Percentiles rank a stretch among this genome's conserved stretches.
Evolutionary conservation across 306 rosid genomes (phyloP).

Genomic region (Fagus crenata): DNA sequence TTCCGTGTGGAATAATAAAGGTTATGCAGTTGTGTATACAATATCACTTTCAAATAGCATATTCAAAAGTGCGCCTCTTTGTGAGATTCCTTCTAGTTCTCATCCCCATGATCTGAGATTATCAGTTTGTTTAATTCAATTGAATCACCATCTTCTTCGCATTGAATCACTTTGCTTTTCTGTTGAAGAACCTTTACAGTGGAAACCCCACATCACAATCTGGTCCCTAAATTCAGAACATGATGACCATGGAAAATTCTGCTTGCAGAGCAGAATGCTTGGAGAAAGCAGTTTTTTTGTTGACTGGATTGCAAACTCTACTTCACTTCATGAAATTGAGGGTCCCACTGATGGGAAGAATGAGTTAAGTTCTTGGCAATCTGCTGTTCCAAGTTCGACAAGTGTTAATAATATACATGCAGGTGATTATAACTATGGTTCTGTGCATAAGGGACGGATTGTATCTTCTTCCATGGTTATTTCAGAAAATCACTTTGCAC

Average conservation of each 20-base stretch:
- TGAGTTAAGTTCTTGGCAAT: constrained; percentile 30
- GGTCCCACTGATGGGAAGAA: constrained; percentile 32
- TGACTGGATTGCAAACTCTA: constrained; percentile 50
- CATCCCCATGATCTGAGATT: constrained; percentile 44
- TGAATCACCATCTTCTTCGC: constrained; percentile 50
- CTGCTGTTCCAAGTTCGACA: constrained; percentile 35
- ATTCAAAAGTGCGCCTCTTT: constrained; percentile 55
- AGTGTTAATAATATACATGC: constrained; percentile 19
- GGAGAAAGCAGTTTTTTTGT: constrained; percentile 47
- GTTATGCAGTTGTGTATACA: constrained; percentile 57
- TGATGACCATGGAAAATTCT: constrained; percentile 40
- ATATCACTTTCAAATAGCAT: constrained; percentile 51
- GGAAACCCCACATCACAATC: constrained; percentile 66
- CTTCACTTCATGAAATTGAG: constrained; percentile 29
- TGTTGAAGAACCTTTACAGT: constrained; percentile 63
- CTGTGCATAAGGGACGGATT: constrained; percentile 41
- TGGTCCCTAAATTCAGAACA: constrained; percentile 52
- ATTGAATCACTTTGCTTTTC: constrained; percentile 62
- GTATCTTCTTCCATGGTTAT: constrained; percentile 79
- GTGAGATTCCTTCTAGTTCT: constrained; percentile 64
- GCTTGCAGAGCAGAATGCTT: constrained; percentile 48
- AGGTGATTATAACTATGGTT: constrained; percentile 29
- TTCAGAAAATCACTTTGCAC: constrained; percentile 56
- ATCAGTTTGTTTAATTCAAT: constrained; percentile 50
- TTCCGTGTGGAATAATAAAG: constrained; percentile 71